phyloP scores from a whole-genome alignment of 1,284 basidiomycete species.

The Wallemia ichthyophaga region DNA sequence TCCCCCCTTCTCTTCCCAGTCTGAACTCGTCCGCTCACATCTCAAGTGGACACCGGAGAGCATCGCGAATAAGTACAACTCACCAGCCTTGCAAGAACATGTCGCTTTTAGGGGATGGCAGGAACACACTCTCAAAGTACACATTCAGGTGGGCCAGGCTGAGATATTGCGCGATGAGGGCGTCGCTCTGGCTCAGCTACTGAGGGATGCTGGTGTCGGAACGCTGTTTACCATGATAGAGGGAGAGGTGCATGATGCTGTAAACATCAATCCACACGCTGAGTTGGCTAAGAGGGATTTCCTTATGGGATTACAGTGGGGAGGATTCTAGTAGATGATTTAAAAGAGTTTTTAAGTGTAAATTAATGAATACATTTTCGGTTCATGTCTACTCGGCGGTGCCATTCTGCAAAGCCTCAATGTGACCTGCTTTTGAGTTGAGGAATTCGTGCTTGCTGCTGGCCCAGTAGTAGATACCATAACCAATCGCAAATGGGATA shows the following conservation, averaged over 20 bases:
- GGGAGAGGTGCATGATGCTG: background rate
- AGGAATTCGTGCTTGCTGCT: constrained; percentile 35
- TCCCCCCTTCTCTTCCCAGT: background rate
- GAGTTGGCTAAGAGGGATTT: background rate
- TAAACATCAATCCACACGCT: background rate
- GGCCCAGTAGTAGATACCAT: constrained; percentile 54
- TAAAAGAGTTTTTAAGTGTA: no score
- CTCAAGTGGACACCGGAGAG: background rate
- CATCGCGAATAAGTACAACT: background rate
- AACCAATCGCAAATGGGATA: constrained; percentile 47
- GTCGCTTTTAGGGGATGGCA: background rate
- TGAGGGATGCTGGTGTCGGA: background rate
- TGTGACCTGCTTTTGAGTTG: constrained; percentile 50
- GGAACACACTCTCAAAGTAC: background rate
- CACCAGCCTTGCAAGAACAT: background rate
- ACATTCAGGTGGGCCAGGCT: background rate
- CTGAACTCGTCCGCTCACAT: background rate
- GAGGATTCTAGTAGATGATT: no score
- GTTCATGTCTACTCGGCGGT: background rate
- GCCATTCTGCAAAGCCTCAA: background rate
- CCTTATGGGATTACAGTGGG: background rate
- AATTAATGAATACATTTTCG: background rate
- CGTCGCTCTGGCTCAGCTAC: background rate
- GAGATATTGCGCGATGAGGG: background rate
- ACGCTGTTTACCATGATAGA: background rate